phyloP scores from a whole-genome alignment of 2,329 filamentous ascomycete species.

The Remersonia thermophila region DNA sequence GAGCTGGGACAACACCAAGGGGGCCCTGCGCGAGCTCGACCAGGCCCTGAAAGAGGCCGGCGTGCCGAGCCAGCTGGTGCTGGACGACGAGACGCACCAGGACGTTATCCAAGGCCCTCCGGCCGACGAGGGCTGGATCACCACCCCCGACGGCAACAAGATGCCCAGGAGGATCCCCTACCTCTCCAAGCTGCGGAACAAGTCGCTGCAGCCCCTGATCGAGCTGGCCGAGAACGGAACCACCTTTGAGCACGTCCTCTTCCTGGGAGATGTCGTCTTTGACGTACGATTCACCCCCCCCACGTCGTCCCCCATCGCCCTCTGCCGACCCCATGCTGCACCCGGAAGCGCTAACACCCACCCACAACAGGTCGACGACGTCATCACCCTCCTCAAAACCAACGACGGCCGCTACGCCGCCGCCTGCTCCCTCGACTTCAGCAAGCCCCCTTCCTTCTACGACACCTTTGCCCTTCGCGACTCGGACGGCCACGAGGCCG shows the following conservation, averaged over 20 bases:
- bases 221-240: constrained; percentile 36
- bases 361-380: constrained; percentile 31
- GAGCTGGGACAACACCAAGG: constrained; percentile 55
- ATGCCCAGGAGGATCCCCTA: constrained; percentile 57
- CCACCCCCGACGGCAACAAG: constrained; percentile 35
- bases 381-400: constrained; percentile 41
- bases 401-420: constrained; percentile 44
- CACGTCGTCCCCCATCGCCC: no score
- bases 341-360: no score
- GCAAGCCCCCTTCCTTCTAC: constrained; percentile 40
- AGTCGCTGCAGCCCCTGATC: constrained; percentile 45
- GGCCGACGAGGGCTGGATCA: constrained; percentile 44
- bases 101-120: constrained; percentile 34
- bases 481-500: constrained; percentile 36
- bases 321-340: no score
- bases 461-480: constrained; percentile 51
- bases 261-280: constrained; percentile 50
- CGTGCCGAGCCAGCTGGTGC: constrained; percentile 40
- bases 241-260: constrained; percentile 44
- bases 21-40: constrained; percentile 45
- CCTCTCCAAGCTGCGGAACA: constrained; percentile 51
- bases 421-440: constrained; percentile 49
- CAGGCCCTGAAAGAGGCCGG: constrained; percentile 35
- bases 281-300: no score
- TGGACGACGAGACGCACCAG: constrained; percentile 41